Percentiles rank a stretch among this genome's conserved stretches.
Conservation (phyloP, 306 rosid species). For the Astragalus membranaceus region DNA sequence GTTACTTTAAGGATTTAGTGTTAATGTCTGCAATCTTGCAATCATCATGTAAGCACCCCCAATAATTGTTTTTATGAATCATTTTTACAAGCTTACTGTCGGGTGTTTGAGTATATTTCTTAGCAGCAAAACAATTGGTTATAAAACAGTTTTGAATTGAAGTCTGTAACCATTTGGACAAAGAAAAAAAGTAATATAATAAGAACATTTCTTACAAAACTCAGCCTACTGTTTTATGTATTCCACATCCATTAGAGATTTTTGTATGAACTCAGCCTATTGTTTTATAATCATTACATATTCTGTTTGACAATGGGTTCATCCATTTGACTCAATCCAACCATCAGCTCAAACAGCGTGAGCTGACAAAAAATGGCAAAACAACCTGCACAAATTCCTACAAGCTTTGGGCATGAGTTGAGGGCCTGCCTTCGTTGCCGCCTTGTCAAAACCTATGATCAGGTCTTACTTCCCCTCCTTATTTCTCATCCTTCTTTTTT, state of each 20-base stretch:
- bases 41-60: too few relatives aligned
- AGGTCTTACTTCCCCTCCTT: conserved; percentile 32
- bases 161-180: neutral
- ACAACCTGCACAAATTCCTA: conserved; percentile 83
- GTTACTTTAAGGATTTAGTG: neutral
- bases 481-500: neutral
- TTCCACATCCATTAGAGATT: neutral
- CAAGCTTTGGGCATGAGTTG: conserved; percentile 86
- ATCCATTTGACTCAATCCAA: neutral
- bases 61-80: too few relatives aligned
- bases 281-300: neutral
- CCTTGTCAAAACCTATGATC: conserved; percentile 95
- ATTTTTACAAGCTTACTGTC: too few relatives aligned
- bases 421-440: conserved; percentile 98
- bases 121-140: neutral
- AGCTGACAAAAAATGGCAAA: conserved; percentile 37
- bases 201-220: neutral
- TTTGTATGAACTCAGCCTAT: too few relatives aligned
- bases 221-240: neutral
- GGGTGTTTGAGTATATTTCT: too few relatives aligned
- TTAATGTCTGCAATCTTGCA: neutral
- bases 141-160: too few relatives aligned
- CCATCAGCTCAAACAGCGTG: neutral
- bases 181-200: neutral
- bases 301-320: neutral